A percentile compares a stretch with the other conserved stretches of the same genome.
phyloP scores from a whole-genome alignment of 805 yeast species.

The Starmera caribaea region DNA sequence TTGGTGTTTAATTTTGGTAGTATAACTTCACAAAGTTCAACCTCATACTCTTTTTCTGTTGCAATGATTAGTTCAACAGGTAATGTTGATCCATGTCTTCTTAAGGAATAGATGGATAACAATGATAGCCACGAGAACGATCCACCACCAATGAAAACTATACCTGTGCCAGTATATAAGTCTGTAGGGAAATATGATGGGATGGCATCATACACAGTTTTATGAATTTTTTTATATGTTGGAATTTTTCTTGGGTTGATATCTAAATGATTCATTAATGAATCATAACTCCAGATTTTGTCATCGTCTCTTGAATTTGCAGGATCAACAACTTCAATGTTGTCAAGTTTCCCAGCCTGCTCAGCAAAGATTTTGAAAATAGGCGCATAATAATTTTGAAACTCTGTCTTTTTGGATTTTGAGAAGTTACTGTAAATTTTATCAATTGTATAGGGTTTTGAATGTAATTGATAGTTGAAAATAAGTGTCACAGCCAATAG shows the following conservation, averaged over 20 bases:
- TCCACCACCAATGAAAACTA: constrained; percentile 75
- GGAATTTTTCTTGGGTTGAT: not conserved
- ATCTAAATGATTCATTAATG: not conserved
- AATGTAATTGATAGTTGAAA: no score
- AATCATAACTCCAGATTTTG: not conserved
- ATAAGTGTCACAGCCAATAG: no score
- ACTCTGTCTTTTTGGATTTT: not conserved
- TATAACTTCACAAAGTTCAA: constrained; percentile 50
- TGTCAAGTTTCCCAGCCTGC: constrained; percentile 5
- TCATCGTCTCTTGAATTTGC: not conserved
- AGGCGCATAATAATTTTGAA: constrained; percentile 10
- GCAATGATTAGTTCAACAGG: constrained; percentile 79
- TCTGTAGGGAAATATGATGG: not conserved
- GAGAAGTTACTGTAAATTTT: not conserved
- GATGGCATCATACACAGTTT: not conserved
- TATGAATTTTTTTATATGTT: not conserved
- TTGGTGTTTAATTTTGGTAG: constrained; percentile 53
- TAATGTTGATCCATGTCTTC: constrained; percentile 47
- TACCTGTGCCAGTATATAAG: constrained; percentile 31
- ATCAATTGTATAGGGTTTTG: not conserved
- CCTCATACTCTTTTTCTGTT: constrained; percentile 51
- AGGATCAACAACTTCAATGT: not conserved
- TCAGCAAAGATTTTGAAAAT: constrained; percentile 7
- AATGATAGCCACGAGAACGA: constrained; percentile 64
- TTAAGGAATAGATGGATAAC: constrained; percentile 50